Base-by-base conservation (phyloP, 495 filamentous ascomycete species). In the Penicillium waksmanii region DNA sequence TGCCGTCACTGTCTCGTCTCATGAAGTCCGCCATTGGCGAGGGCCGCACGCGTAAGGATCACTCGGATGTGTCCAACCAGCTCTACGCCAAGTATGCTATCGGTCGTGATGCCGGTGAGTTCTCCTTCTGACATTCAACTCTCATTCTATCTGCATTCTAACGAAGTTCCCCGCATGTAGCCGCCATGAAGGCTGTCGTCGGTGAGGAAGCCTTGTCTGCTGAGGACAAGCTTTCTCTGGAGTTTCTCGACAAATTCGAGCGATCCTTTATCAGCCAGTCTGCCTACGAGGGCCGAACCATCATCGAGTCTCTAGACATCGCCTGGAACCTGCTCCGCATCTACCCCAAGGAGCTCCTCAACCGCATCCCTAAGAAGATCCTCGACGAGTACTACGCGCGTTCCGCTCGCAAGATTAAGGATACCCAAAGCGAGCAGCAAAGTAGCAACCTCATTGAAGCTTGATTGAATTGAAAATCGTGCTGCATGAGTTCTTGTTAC, bases 11-110 rank as follows among this genome's bases (percentile, higher is more conserved):
- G 21, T 98, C 96, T 13, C 96, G 95, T 85, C 90, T 99, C 66
- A 99, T 99, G 95, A 99, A 99, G 74, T 98, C 96, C 65, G 96
- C 95, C 69, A 99, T 99, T 64, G 96, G 96, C 69, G 92, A 97
- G 77, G 91, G 90, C 61, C 94, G 89, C 80, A 98, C 95, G 3
- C 89, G 95, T 61, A 91, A 90, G 77, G 95, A 99, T 71, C 95
- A 99, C 77, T 89, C 90, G 57, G 95, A 99, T 76, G 95, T 99
- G 38, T 98, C 96, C 57, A 98, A 98, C 82, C 95, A 99, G 81
- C 85, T 99, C 58, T 99, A 99, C 76, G 95, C 95, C 73, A 99
- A 99, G 80, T 99, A 99, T 75, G 95, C 95, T 74, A 98, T 99
- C 70, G 95, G 95, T 71, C 91, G 92, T 80, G 95, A 99, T 71